These are phyloP conservation scores for Coelastrella sp. DNA, from an alignment of 139 green algal species.

Conservation along the genomic window DNA sequence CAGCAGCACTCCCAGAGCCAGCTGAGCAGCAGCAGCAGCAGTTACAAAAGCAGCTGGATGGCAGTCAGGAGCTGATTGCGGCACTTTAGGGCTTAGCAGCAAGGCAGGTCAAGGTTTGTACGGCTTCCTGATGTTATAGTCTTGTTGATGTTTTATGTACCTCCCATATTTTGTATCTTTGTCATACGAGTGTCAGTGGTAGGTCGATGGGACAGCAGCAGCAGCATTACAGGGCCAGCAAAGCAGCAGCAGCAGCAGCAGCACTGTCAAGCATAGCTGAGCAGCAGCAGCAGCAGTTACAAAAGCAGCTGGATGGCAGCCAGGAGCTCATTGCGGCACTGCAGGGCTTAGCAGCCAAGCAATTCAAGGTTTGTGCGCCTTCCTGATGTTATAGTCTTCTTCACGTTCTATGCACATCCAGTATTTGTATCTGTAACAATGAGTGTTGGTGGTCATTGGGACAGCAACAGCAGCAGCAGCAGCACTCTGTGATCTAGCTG, in stretches of 20 bases:
- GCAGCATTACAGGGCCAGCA: too few species aligned
- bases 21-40: slow-evolving; percentile 26
- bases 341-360: slow-evolving; percentile 33
- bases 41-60: slow-evolving; percentile 40
- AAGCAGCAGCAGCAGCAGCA: slow-evolving; percentile 7
- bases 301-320: slow-evolving; percentile 33
- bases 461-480: too few species aligned
- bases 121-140: too few species aligned
- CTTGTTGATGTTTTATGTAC: background rate
- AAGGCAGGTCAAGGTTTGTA: slow-evolving; percentile 38
- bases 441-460: too few species aligned
- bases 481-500: too few species aligned
- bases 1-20: background rate
- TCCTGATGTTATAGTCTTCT: background rate
- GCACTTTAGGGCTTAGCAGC: slow-evolving; percentile 28
- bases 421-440: too few species aligned
- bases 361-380: slow-evolving; percentile 19
- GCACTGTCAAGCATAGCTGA: slow-evolving; percentile 6
- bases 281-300: slow-evolving; percentile 30
- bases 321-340: slow-evolving; percentile 25
- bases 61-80: slow-evolving; percentile 12
- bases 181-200: background rate
- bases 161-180: background rate
- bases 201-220: background rate
- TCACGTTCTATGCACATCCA: background rate